Conservation (phyloP, 2,329 filamentous ascomycete genomes). For the Xylariaceae sp. region DNA sequence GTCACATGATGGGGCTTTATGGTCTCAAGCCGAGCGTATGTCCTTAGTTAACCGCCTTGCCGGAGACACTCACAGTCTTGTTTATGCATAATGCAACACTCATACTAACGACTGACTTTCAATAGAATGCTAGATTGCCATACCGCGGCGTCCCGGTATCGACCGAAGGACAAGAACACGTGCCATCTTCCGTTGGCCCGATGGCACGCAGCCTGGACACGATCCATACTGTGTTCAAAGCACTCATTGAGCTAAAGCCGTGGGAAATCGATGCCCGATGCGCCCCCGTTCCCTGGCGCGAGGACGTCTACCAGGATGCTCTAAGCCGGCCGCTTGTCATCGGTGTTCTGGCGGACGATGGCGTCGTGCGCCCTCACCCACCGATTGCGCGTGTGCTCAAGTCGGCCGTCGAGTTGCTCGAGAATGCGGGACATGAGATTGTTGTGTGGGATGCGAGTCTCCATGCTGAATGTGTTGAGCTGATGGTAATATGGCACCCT, state of each 20-base stretch:
- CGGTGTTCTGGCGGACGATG: slow-evolving; percentile 36
- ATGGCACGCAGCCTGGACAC: slow-evolving; percentile 49
- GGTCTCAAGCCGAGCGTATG: slow-evolving; percentile 43
- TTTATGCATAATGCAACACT: too few species aligned
- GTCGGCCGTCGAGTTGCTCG: slow-evolving; percentile 34
- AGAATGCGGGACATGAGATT: slow-evolving; percentile 47
- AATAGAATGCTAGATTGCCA: slow-evolving; percentile 52
- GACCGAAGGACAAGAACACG: slow-evolving; percentile 59
- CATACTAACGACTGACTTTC: too few species aligned
- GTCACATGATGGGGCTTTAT: slow-evolving; percentile 42
- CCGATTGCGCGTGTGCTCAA: slow-evolving; percentile 43
- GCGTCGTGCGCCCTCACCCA: slow-evolving; percentile 49
- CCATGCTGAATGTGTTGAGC: slow-evolving; percentile 49
- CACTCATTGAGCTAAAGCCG: slow-evolving; percentile 41
- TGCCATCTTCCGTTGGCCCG: slow-evolving; percentile 58
- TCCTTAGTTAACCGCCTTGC: slow-evolving; percentile 8
- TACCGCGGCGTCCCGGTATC: slow-evolving; percentile 56
- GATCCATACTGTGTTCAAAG: slow-evolving; percentile 43
- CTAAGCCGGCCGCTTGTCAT: slow-evolving; percentile 43
- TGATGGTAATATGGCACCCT: too few species aligned
- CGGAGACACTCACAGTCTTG: slow-evolving; percentile 3
- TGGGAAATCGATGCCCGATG: slow-evolving; percentile 52
- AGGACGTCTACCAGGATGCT: slow-evolving; percentile 36
- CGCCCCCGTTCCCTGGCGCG: slow-evolving; percentile 48
- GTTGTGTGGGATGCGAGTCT: slow-evolving; percentile 46